Evolutionary conservation across 768 basidiomycete genomes (phyloP), one percentile per base, ranked within the genome.

Genomic region (Termitomyces sp.): DNA sequence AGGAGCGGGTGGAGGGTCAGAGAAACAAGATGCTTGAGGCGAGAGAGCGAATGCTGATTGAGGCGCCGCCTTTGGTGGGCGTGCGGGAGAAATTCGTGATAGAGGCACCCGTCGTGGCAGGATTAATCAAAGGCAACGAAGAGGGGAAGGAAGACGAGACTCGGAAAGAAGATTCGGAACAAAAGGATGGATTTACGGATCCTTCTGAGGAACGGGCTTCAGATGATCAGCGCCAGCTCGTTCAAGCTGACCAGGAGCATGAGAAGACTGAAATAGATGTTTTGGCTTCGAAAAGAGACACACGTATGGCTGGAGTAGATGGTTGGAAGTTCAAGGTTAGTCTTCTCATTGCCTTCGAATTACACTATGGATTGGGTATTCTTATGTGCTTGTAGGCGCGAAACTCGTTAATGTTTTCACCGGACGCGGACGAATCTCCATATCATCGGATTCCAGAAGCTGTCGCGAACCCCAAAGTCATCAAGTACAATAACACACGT

Each of bases 321-420:
- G 88, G 82, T 3, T 93, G 89, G 91, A 84, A 82, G 59, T 93
- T 93, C 78, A 92, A 87, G 80, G 88, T 87, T 64, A 64, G 58
- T 64, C n/a, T 32, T 43, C 18, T 24, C 9, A 36, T 27, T 22
- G 26, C 18, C 24, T 32, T 36, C 39, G 30, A 55, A 51, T 46
- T n/a, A 40, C 53, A 53, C 26, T 46, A 52, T 42, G 45, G 30
- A 22, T 5, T 24, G 27, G 0, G 13, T 20, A 24, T 57, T 49
- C 51, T 50, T 20, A 43, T 30, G 24, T 27, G 45, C n/a, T 52
- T 56, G 22, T 64, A 97, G 95, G 82, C 93, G 27, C 87, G 97
- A 57, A 99, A 99, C 73, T 87, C 91, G 4, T 78, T 99, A 53
- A 97, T 97, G 93, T 99, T 98, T 67, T 69, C 89, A 0, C 95